These are phyloP conservation scores for Termitomyces sp. DNA, from an alignment of 768 basidiomycete species.

Conservation along the genomic window DNA sequence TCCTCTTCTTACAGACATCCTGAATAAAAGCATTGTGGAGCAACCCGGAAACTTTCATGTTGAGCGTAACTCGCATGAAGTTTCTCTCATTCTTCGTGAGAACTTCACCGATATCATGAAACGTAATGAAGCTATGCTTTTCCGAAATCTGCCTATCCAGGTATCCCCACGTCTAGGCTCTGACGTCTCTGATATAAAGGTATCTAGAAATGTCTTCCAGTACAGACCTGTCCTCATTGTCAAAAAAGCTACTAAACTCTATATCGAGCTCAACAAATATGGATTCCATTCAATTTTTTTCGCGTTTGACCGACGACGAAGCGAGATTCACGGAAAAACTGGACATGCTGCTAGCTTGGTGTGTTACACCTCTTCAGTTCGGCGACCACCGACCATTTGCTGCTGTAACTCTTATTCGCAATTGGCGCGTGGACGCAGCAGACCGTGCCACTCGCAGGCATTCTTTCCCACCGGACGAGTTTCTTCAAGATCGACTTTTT, in stretches of 20 bases:
- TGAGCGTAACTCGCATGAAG: conserved; percentile 36
- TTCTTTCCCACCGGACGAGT: conserved; percentile 52
- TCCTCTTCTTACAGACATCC: conserved; percentile 38
- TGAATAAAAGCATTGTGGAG: conserved; percentile 38
- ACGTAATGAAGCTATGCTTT: conserved; percentile 80
- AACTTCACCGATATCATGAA: conserved; percentile 67
- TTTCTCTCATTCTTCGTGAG: conserved; percentile 47
- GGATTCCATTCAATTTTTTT: conserved; percentile 54
- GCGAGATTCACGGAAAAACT: conserved; percentile 62
- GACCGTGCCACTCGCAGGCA: conserved; percentile 64
- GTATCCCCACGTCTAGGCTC: conserved; percentile 57
- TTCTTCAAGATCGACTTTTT: conserved; percentile 74
- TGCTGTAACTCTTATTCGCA: conserved; percentile 62
- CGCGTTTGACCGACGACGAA: conserved; percentile 35
- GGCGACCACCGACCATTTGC: conserved; percentile 80
- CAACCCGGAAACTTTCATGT: conserved; percentile 27
- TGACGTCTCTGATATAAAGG: conserved; percentile 53
- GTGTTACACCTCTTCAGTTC: conserved; percentile 75
- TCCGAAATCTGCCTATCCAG: conserved; percentile 61
- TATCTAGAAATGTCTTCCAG: conserved; percentile 10
- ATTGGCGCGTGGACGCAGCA: conserved; percentile 58
- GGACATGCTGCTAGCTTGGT: conserved; percentile 75
- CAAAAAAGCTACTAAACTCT: conserved; percentile 65
- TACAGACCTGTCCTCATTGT: conserved; percentile 1
- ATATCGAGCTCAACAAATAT: conserved; percentile 67